A percentile compares a stretch with the other conserved stretches of the same genome.
These are phyloP conservation scores for Calonectria crousiana DNA, from an alignment of 2,329 filamentous ascomycete species.

Conservation along the genomic window DNA sequence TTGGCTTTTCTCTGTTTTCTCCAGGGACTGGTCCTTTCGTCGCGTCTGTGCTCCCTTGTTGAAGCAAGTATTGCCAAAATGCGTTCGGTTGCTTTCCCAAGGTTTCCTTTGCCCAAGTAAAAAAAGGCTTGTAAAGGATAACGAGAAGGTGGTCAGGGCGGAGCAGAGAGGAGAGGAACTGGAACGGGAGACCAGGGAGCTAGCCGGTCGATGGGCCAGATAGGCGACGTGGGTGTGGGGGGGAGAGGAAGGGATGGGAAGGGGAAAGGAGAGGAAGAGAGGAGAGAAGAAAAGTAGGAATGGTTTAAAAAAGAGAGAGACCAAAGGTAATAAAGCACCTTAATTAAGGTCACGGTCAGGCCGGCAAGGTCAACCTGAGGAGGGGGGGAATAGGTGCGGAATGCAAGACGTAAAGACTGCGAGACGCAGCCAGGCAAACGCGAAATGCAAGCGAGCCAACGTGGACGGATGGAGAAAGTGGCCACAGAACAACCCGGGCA, in stretches of 20 bases:
- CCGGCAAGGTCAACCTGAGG: slow-evolving; percentile 9
- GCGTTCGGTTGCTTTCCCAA: background rate
- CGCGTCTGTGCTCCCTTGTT: background rate
- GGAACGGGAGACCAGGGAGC: background rate
- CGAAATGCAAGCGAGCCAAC: slow-evolving; percentile 9
- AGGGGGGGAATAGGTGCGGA: slow-evolving; percentile 17
- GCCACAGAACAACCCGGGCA: slow-evolving; percentile 14
- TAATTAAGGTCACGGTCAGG: slow-evolving; percentile 10
- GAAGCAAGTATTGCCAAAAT: background rate
- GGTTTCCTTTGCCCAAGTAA: background rate
- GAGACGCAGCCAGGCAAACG: slow-evolving; percentile 17
- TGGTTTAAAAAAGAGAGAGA: background rate
- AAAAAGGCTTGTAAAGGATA: background rate
- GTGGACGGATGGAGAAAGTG: slow-evolving; percentile 10
- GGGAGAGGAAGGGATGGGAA: background rate
- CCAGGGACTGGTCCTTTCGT: background rate
- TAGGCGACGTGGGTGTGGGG: slow-evolving; percentile 2
- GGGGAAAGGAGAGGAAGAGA: background rate
- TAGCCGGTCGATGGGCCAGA: background rate
- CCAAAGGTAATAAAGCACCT: slow-evolving; percentile 12
- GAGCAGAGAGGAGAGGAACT: background rate
- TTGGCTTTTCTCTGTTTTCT: background rate
- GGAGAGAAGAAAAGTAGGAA: background rate
- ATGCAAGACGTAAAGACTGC: slow-evolving; percentile 10
- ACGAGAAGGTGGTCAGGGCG: background rate